phyloP scores from a whole-genome alignment of 176 grass and related monocot species.

The maize (Zea mays) region Zm-B73-REFERENCE-NAM-5.0 NC_050096.1:159345501-159346000 shows the following conservation, averaged over 20 bases:
- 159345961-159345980: conserved; percentile 63
- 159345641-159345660: background rate
- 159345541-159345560: conserved; percentile 17
- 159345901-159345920: conserved; percentile 61
- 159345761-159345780: conserved; percentile 66
- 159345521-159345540: background rate
- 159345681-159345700: conserved; percentile 41
- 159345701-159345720: conserved; percentile 50
- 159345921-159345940: conserved; percentile 84
- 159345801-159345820: conserved; percentile 26
- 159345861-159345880: conserved; percentile 10
- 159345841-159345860: conserved; percentile 30
- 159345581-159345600: conserved; percentile 35
- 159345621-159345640: background rate
- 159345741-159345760: conserved; percentile 40
- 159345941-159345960: conserved; percentile 72
- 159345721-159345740: conserved; percentile 65
- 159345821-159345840: conserved; percentile 60
- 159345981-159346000: conserved; percentile 78
- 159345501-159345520: conserved; percentile 33
- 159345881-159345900: conserved; percentile 44
- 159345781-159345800: conserved; percentile 29
- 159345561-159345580: background rate
- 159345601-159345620: conserved; percentile 27
- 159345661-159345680: conserved; percentile 58